A percentile compares a stretch with the other conserved stretches of the same genome.
phyloP scores from a whole-genome alignment of 257 asterid genomes.

The Scutellaria barbata region DNA sequence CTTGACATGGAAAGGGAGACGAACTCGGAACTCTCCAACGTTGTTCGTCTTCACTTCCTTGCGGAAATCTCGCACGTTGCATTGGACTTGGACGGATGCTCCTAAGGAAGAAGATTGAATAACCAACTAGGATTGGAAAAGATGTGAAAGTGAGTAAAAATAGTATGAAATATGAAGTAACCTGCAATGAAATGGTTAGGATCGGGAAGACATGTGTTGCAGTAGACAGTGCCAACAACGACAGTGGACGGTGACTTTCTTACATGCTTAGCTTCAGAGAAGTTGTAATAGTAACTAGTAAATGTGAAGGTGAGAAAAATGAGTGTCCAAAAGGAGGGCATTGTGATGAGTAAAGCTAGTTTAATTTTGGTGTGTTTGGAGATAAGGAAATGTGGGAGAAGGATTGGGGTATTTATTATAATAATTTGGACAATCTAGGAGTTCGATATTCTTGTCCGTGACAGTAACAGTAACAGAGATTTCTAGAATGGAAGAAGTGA shows the following conservation, averaged over 20 bases:
- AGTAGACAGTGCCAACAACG: conserved; percentile 64
- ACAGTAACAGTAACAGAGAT: too few relatives aligned
- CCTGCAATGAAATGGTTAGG: conserved; percentile 71
- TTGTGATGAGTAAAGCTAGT: conserved; percentile 13
- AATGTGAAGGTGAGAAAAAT: conserved; percentile 41
- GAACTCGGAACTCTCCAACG: conserved; percentile 60
- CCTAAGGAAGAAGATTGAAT: conserved; percentile 40
- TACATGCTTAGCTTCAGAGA: conserved; percentile 47
- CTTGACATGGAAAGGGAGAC: conserved; percentile 61
- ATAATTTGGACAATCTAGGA: too few relatives aligned
- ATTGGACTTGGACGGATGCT: conserved; percentile 79
- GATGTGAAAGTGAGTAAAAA: too few relatives aligned
- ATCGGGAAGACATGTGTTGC: conserved; percentile 54
- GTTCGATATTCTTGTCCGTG: too few relatives aligned
- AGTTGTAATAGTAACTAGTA: neutral
- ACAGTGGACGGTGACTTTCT: conserved; percentile 53
- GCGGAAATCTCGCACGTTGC: conserved; percentile 52
- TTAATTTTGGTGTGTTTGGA: neutral
- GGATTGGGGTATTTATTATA: neutral
- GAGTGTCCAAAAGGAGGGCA: conserved; percentile 46
- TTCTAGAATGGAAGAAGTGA: neutral
- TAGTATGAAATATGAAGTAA: conserved; percentile 9
- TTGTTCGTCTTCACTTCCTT: conserved; percentile 60
- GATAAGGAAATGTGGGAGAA: neutral
- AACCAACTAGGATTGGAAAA: too few relatives aligned